Base-by-base conservation (phyloP, 2,329 filamentous ascomycete genomes). In the Aspergillus quadrilineatus region DNA sequence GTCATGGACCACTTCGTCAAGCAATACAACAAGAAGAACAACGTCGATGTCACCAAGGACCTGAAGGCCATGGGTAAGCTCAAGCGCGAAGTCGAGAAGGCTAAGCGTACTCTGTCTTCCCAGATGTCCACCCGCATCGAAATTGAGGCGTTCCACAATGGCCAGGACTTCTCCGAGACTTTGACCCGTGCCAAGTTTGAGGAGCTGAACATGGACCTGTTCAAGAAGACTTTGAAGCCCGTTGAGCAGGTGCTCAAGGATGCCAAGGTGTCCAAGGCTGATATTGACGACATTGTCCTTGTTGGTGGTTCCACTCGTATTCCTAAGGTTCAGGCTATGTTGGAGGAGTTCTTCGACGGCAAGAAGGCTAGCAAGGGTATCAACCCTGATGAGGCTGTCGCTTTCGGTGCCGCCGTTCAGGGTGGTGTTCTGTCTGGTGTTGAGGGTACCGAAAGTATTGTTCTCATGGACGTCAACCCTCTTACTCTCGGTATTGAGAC, bases 331-430 rank as follows among this genome's bases (percentile, higher is more conserved):
- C 89, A 95, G 81, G 76, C 85, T 68, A 87, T 97, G 74, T 89
- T 97, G 65, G 92, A 97, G 83, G 92, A 97, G 79, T 97, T 85
- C 85, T 97, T 97, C 76, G 82, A 74, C 69, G 89, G 92, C 77
- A 97, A 97, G 90, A 92, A 94, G 84, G 92, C 92, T 69, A 92
- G 89, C 85, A 97, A 97, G 90, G 91, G 92, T 80, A 96, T 99
- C 77, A 97, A 97, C 86, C 94, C 94, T 68, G 94, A 99, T 73
- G 94, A 97, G 84, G 94, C 94, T 80, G 94, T 97, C 67, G 94
- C 94, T 73, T 97, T 92, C 76, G 94, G 94, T 80, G 94, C 94
- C 63, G 93, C 94, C 67, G 92, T 97, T 67, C 94, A 99, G 81
- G 94, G 89, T 80, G 93, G 92, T 88, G 87, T 97, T 72, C 84